Conservation (phyloP, 495 filamentous ascomycete genomes). For the Aspergillus baeticus region DNA sequence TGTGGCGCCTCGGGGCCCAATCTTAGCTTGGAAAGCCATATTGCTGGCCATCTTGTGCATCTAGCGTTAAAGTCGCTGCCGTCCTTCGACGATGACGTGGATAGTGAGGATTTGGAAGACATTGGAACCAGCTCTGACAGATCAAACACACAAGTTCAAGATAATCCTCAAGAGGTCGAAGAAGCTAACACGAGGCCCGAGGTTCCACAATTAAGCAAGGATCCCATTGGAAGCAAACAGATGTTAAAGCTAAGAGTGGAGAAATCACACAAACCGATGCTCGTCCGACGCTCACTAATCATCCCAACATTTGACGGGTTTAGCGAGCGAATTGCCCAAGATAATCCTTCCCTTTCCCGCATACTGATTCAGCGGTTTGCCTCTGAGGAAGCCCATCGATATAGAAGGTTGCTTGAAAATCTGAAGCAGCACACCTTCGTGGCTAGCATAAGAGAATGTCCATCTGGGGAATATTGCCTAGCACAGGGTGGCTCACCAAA, state of each 20-base stretch:
- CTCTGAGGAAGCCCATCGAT: conserved; percentile 73
- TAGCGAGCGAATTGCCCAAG: conserved; percentile 65
- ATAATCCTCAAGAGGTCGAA: neutral
- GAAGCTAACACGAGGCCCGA: neutral
- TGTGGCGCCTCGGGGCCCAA: neutral
- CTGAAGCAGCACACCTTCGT: conserved; percentile 60
- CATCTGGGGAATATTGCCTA: conserved; percentile 59
- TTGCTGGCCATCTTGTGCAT: conserved; percentile 4
- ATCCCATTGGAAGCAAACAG: too few species aligned
- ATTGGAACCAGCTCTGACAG: neutral
- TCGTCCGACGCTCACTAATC: neutral
- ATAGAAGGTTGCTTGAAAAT: conserved; percentile 71
- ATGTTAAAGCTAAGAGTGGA: too few species aligned
- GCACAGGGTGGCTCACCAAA: conserved; percentile 58
- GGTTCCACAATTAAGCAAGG: too few species aligned
- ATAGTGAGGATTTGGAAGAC: neutral
- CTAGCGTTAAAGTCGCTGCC: conserved; percentile 12
- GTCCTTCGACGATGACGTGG: neutral
- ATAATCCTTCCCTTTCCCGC: conserved; percentile 65
- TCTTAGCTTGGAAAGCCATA: neutral
- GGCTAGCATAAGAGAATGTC: conserved; percentile 51
- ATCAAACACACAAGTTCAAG: neutral
- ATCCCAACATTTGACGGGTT: conserved; percentile 58
- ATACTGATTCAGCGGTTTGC: conserved; percentile 80
- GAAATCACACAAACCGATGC: too few species aligned